These are phyloP conservation scores for Hanseniaspora mollemarum DNA, from an alignment of 805 yeast species.

Conservation along the genomic window DNA sequence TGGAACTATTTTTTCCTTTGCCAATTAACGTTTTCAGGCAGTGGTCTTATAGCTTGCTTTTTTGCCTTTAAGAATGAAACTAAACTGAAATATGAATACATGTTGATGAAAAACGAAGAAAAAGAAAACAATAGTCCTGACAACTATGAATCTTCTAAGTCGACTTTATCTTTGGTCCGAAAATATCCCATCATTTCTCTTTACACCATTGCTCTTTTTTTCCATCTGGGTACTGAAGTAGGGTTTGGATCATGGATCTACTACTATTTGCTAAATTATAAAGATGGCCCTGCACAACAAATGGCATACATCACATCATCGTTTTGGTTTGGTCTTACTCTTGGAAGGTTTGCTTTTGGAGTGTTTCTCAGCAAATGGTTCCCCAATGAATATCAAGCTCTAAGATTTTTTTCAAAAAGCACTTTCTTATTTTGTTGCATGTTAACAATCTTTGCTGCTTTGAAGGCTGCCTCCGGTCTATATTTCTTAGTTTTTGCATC, in stretches of 20 bases:
- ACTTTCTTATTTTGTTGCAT: slow-evolving; percentile 31
- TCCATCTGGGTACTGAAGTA: slow-evolving; percentile 61
- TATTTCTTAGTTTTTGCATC: slow-evolving; percentile 22
- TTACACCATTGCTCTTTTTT: slow-evolving; percentile 43
- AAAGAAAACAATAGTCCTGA: slow-evolving; percentile 20
- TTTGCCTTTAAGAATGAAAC: slow-evolving; percentile 40
- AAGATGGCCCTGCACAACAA: slow-evolving; percentile 36
- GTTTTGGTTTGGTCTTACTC: slow-evolving; percentile 60
- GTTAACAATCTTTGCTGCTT: slow-evolving; percentile 22
- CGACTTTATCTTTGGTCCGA: slow-evolving; percentile 19
- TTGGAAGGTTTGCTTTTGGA: slow-evolving; percentile 50
- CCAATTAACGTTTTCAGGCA: slow-evolving; percentile 33
- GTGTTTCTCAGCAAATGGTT: slow-evolving; percentile 42
- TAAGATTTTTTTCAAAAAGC: slow-evolving; percentile 28
- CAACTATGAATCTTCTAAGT: background rate
- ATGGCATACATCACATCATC: slow-evolving; percentile 59
- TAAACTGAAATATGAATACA: slow-evolving; percentile 29
- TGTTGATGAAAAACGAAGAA: slow-evolving; percentile 18
- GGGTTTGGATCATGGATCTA: slow-evolving; percentile 62
- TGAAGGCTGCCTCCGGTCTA: slow-evolving; percentile 18
- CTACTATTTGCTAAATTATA: slow-evolving; percentile 46
- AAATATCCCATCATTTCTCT: slow-evolving; percentile 35
- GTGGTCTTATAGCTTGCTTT: slow-evolving; percentile 25
- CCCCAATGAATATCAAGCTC: slow-evolving; percentile 35
- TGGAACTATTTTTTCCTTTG: slow-evolving; percentile 26